Evolutionary conservation across 805 yeast genomes (phyloP).

Genomic region (Zygosaccharomyces lentus): DNA sequence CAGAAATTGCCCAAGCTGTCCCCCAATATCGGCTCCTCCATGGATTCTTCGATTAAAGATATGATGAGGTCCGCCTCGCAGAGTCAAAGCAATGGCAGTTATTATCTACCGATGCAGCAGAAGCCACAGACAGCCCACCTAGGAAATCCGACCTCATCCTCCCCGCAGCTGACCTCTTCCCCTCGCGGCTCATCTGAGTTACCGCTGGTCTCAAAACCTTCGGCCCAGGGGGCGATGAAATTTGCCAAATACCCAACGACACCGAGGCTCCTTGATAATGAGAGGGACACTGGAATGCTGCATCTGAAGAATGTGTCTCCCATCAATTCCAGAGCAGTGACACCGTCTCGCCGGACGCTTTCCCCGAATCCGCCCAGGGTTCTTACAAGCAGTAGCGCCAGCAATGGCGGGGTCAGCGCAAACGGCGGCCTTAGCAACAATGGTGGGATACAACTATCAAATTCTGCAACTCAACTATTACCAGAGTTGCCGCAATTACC

Average conservation of each 20-base stretch:
- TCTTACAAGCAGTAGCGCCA: conserved; percentile 4
- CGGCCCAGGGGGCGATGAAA: conserved; percentile 3
- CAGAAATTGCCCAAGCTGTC: conserved; percentile 22
- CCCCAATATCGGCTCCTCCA: conserved; percentile 14
- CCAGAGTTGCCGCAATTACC: conserved; percentile 25
- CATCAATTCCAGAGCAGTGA: conserved; percentile 4
- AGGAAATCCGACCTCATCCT: not conserved
- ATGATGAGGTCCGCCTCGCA: conserved; percentile 22
- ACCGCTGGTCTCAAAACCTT: conserved; percentile 5
- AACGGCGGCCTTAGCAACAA: too few species aligned
- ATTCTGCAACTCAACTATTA: conserved; percentile 16
- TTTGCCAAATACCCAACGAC: conserved; percentile 30
- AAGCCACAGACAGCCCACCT: conserved; percentile 4
- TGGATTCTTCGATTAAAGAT: conserved; percentile 23
- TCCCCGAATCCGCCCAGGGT: conserved; percentile 7
- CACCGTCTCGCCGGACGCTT: conserved; percentile 1
- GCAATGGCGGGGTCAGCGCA: not conserved
- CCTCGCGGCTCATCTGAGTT: conserved; percentile 9
- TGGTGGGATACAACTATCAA: conserved; percentile 1
- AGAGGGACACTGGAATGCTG: conserved; percentile 3
- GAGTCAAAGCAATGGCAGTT: conserved; percentile 4
- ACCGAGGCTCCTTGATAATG: conserved; percentile 16
- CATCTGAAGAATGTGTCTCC: conserved; percentile 7
- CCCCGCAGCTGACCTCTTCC: conserved; percentile 11
- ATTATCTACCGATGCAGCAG: conserved; percentile 15